phyloP scores from a whole-genome alignment of 441 rosid genomes.

The Erysimum cheiri region DNA sequence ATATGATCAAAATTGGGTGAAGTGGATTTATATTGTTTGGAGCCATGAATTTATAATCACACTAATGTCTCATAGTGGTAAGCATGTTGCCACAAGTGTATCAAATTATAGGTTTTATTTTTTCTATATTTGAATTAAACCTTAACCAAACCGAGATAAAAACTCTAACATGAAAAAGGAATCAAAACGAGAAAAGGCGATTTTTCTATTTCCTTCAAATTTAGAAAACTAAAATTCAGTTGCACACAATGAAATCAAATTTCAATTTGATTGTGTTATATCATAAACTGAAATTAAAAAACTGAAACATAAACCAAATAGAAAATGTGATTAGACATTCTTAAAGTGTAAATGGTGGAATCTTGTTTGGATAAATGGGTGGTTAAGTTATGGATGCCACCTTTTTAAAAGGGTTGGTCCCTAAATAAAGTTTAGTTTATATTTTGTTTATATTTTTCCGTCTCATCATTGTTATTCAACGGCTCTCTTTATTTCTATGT shows the following conservation, averaged over 20 bases:
- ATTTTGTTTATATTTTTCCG: not conserved
- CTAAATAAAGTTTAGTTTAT: conserved; percentile 17
- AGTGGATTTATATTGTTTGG: not conserved
- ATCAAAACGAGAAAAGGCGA: not conserved
- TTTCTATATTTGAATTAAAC: not conserved
- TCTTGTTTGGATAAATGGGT: conserved; percentile 44
- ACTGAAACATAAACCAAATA: not conserved
- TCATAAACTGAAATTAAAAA: not conserved
- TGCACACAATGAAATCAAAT: not conserved
- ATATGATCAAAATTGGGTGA: not conserved
- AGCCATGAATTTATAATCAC: not conserved
- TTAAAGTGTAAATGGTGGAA: conserved; percentile 47
- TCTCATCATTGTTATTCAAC: conserved; percentile 14
- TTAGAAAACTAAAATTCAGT: not conserved
- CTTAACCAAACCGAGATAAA: not conserved
- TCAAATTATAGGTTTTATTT: not conserved
- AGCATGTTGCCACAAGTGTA: not conserved
- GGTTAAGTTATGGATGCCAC: conserved; percentile 35
- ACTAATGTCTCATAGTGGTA: conserved; percentile 4
- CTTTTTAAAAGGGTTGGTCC: conserved; percentile 24
- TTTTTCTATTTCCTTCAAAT: not conserved
- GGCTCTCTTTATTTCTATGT: conserved; percentile 25
- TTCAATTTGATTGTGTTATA: not conserved
- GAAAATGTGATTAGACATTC: conserved; percentile 11
- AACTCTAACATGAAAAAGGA: not conserved